These are phyloP conservation scores for Diplocarpon mali DNA, from an alignment of 2,329 filamentous ascomycete genomes.

Conservation along the genomic window DNA sequence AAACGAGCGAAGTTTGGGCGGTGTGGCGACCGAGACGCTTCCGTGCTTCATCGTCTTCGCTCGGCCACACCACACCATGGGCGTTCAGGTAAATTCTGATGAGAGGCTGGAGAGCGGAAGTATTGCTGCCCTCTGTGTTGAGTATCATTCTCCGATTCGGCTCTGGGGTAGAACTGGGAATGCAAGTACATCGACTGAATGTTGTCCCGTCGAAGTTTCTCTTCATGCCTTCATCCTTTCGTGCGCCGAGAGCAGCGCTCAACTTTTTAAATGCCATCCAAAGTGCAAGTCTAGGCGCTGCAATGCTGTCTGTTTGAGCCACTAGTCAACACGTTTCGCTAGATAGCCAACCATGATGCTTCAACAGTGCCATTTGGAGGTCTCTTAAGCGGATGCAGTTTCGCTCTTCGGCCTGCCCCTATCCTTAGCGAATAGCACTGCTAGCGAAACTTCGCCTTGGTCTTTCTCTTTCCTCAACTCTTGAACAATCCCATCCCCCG, in stretches of 20 bases:
- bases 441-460: not conserved
- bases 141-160: not conserved
- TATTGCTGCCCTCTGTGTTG: not conserved
- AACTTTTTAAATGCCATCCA: constrained; percentile 9
- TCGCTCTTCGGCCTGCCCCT: constrained; percentile 16
- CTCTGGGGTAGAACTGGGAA: not conserved
- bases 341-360: constrained; percentile 5
- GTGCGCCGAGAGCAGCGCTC: not conserved
- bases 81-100: constrained; percentile 1
- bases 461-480: constrained; percentile 1
- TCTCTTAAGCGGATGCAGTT: constrained; percentile 12
- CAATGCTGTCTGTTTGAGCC: constrained; percentile 10
- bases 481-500: constrained; percentile 4
- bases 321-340: constrained; percentile 17
- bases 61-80: constrained; percentile 11
- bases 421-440: constrained; percentile 2
- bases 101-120: not conserved
- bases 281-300: constrained; percentile 9
- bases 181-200: not conserved
- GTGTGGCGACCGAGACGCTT: constrained; percentile 17
- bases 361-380: constrained; percentile 7
- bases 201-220: not conserved
- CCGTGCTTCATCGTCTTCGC: constrained; percentile 17
- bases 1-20: constrained; percentile 18
- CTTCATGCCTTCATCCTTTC: constrained; percentile 3